A percentile compares a stretch with the other conserved stretches of the same genome.
phyloP scores from a whole-genome alignment of 1,284 basidiomycete species.

The Heterobasidion irregulare region DNA sequence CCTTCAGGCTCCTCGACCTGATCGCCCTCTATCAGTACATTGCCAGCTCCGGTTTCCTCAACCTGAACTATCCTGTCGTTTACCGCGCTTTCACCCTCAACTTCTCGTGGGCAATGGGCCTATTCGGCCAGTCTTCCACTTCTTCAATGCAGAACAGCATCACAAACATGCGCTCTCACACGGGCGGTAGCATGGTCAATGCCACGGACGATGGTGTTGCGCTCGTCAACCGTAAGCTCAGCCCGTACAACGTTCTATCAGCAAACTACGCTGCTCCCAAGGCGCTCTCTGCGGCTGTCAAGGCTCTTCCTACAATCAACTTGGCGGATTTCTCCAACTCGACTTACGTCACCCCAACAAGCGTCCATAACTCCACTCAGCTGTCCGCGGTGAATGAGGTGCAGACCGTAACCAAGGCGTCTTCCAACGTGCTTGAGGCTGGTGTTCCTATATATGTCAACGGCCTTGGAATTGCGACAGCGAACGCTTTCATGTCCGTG shows the following conservation, averaged over 20 bases:
- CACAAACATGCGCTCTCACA: slow-evolving; percentile 71
- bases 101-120: slow-evolving; percentile 83
- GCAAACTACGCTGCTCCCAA: background rate
- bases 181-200: slow-evolving; percentile 69
- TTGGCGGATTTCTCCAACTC: slow-evolving; percentile 10
- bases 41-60: slow-evolving; percentile 68
- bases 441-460: slow-evolving; percentile 80
- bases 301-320: slow-evolving; percentile 13
- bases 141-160: slow-evolving; percentile 73
- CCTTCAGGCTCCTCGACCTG: slow-evolving; percentile 71
- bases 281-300: background rate
- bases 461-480: slow-evolving; percentile 62
- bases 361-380: background rate
- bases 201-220: slow-evolving; percentile 51
- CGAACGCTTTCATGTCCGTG: slow-evolving; percentile 79
- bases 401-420: slow-evolving; percentile 57
- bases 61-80: slow-evolving; percentile 81
- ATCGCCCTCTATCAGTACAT: slow-evolving; percentile 80
- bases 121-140: slow-evolving; percentile 54
- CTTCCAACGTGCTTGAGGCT: slow-evolving; percentile 60
- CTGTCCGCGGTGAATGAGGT: slow-evolving; percentile 30
- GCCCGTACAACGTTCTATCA: slow-evolving; percentile 57
- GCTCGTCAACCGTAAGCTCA: slow-evolving; percentile 71
- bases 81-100: slow-evolving; percentile 79
- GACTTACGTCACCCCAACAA: slow-evolving; percentile 3